These are phyloP conservation scores for Malus sieversii DNA, from an alignment of 306 rosid genomes.

Conservation along the genomic window DNA sequence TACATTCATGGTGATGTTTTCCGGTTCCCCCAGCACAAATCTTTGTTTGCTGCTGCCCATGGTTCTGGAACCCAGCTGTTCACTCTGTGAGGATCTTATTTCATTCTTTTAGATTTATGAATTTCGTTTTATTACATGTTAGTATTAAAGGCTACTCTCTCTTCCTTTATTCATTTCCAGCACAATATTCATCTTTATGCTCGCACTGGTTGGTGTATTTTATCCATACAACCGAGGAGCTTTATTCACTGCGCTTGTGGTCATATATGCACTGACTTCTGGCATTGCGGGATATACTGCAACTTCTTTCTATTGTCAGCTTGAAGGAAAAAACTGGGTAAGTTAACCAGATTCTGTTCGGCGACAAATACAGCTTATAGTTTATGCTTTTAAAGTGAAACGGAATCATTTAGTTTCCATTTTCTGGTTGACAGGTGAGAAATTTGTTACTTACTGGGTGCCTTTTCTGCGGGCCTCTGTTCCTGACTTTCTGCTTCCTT, in stretches of 20 bases:
- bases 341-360: constrained; percentile 5
- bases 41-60: constrained; percentile 82
- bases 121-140: not conserved
- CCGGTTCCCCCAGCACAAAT: constrained; percentile 79
- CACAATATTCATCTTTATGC: constrained; percentile 83
- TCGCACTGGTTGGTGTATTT: constrained; percentile 89
- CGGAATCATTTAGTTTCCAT: constrained; percentile 8
- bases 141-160: constrained; percentile 11
- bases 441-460: constrained; percentile 86
- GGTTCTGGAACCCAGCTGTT: constrained; percentile 96
- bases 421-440: constrained; percentile 66
- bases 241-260: constrained; percentile 86
- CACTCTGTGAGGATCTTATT: constrained; percentile 65
- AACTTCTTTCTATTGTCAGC: constrained; percentile 85
- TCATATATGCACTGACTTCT: constrained; percentile 91
- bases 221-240: constrained; percentile 98
- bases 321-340: constrained; percentile 94
- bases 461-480: constrained; percentile 94
- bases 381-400: constrained; percentile 2
- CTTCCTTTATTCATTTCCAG: constrained; percentile 40
- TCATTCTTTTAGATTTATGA: not conserved
- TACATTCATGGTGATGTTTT: constrained; percentile 96
- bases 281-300: constrained; percentile 95
- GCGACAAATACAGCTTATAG: not conserved
- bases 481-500: constrained; percentile 90